Percentiles rank a stretch among this genome's conserved stretches.
Evolutionary conservation across 495 filamentous ascomycete species (phyloP).

Genomic region (Achaetomiella virescens): DNA sequence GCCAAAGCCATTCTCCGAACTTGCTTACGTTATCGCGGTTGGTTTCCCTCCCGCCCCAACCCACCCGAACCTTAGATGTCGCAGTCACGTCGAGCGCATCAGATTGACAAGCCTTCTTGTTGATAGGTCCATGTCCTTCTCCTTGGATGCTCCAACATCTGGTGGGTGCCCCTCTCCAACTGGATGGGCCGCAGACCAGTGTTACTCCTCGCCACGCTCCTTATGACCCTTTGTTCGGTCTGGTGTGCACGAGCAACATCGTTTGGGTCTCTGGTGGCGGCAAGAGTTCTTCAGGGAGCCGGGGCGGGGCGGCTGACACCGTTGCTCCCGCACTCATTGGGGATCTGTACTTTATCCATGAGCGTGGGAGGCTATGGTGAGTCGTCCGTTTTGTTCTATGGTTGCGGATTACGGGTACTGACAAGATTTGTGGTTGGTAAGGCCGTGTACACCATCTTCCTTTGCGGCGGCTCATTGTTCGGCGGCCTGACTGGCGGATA

Average conservation of each 20-base stretch:
- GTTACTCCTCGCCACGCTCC: neutral
- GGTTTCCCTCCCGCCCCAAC: neutral
- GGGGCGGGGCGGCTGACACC: neutral
- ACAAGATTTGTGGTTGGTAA: neutral
- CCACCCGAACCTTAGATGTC: no score
- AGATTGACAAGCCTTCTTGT: neutral
- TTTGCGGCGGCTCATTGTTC: neutral
- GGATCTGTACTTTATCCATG: slow-evolving; percentile 1
- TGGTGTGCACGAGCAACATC: neutral
- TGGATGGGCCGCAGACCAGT: slow-evolving; percentile 2
- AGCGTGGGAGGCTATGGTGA: slow-evolving; percentile 2
- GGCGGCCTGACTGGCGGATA: neutral
- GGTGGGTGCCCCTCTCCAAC: slow-evolving; percentile 6
- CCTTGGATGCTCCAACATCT: neutral
- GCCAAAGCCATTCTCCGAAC: neutral
- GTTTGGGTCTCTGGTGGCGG: neutral
- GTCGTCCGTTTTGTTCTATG: neutral
- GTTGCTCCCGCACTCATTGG: neutral
- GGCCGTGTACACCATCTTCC: slow-evolving; percentile 7
- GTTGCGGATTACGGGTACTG: neutral
- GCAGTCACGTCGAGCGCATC: no score
- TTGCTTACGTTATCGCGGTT: slow-evolving; percentile 1
- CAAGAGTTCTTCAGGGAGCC: neutral
- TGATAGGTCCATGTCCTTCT: neutral
- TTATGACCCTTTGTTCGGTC: slow-evolving; percentile 1